A percentile compares a stretch with the other conserved stretches of the same genome.
Conservation (phyloP, 192 early-diverging fungal genomes). For the Entomortierella parvispora region DNA sequence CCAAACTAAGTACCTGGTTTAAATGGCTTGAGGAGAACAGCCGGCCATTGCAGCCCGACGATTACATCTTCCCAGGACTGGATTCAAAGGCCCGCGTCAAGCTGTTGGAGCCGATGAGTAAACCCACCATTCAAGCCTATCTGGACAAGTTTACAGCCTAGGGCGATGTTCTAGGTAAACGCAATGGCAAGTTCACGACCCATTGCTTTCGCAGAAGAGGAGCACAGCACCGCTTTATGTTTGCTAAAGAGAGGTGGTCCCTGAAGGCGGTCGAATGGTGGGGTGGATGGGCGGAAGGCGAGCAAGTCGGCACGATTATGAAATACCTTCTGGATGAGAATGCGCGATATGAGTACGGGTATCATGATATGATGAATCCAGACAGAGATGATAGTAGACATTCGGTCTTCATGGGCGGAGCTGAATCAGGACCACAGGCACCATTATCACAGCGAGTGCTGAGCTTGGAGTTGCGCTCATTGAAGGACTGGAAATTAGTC, state of each 20-base stretch:
- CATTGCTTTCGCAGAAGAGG: constrained; percentile 22
- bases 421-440: background rate
- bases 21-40: constrained; percentile 9
- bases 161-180: background rate
- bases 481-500: background rate
- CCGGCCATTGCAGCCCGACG: constrained; percentile 1
- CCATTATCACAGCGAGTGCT: background rate
- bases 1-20: constrained; percentile 11
- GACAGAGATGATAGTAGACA: constrained; percentile 5
- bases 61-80: constrained; percentile 7
- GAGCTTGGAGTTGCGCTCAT: background rate
- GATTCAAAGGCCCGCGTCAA: constrained; percentile 6
- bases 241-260: constrained; percentile 17
- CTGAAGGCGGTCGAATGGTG: constrained; percentile 27
- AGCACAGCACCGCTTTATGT: constrained; percentile 17
- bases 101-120: constrained; percentile 1
- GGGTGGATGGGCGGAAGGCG: constrained; percentile 17
- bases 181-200: constrained; percentile 11
- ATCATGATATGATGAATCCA: constrained; percentile 18
- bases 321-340: constrained; percentile 10
- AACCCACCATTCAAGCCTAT: background rate
- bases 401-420: constrained; percentile 6
- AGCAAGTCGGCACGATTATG: constrained; percentile 8
- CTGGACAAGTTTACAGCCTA: constrained; percentile 1
- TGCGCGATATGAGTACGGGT: constrained; percentile 6